These are phyloP conservation scores for Arbutus unedo DNA, from an alignment of 148 eudicot species.

Conservation along the genomic window DNA sequence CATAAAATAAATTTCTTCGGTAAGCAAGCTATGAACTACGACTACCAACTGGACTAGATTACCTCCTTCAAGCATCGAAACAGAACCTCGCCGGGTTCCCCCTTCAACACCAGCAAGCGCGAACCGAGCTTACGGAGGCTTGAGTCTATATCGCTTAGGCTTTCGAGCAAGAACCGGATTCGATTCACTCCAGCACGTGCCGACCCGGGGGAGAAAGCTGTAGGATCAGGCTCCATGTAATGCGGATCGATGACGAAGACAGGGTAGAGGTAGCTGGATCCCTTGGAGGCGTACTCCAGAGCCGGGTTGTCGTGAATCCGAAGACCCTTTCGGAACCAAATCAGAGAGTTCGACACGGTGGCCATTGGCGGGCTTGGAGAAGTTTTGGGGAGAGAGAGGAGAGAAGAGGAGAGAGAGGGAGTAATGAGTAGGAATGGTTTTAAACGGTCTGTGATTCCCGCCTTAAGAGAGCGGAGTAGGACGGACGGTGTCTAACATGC, in stretches of 20 bases:
- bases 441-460: constrained; percentile 21
- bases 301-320: constrained; percentile 96
- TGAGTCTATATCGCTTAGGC: constrained; percentile 62
- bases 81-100: constrained; percentile 65
- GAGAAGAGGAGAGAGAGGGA: background rate
- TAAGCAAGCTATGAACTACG: background rate
- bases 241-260: constrained; percentile 78
- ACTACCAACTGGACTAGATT: background rate
- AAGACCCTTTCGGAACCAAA: constrained; percentile 93
- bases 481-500: constrained; percentile 10
- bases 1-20: background rate
- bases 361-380: constrained; percentile 25
- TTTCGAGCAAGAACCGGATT: constrained; percentile 73
- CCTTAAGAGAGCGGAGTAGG: constrained; percentile 9
- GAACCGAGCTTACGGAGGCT: constrained; percentile 56
- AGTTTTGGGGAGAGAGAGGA: background rate
- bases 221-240: constrained; percentile 75
- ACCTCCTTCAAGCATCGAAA: constrained; percentile 68
- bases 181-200: constrained; percentile 68
- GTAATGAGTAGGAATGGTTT: background rate
- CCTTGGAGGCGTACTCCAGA: constrained; percentile 38
- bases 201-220: constrained; percentile 57
- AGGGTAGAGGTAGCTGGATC: constrained; percentile 53
- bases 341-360: constrained; percentile 44
- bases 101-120: constrained; percentile 71